Base-by-base conservation (phyloP, 495 filamentous ascomycete genomes). In the Talaromyces stipitatus region DNA sequence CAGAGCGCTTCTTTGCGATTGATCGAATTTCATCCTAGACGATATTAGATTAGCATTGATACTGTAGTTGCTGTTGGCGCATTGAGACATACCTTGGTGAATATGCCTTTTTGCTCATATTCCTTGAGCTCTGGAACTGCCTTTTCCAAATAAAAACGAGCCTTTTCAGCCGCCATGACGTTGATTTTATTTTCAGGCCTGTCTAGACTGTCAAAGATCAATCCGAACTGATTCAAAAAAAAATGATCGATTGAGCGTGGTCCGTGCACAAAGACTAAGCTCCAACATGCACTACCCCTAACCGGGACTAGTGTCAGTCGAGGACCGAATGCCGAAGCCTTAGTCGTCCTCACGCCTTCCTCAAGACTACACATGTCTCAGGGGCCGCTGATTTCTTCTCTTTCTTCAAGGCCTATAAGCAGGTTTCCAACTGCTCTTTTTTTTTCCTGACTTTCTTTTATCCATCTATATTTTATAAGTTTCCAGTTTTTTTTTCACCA, bases 91-190 rank as follows among this genome's bases (percentile, higher is more conserved):
- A 88, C 89, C 74, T 85, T 85, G 56, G 73, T 83, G 73, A 97
- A 97, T 57, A 97, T 86, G 55, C 89, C 85, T 65, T 96, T 95
- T 55, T 87, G 80, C 67, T 92, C 85, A 58, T 88, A 90, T 56
- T 95, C 91, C 50, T 88, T 90, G 33, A 98, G 82, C 68, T 96
- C 91, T 6, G 92, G 89, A 32, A 95, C 89, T 5, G 88, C 88
- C 59, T 90, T 85, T 73, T 98, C 94, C 45, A 97, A 78, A 68
- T 87, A 96, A 72, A 91, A 97, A 26, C 92, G 88, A 16, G 92
- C 92, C 72, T 96, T 97, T 66, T 98, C 95, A 59, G 87, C 88
- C 41, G 90, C 83, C 91, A 96, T 96, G 52, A 41, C 78, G 60
- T 60, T 11, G 36, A 4, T 9, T 22, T 12, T 26, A 11, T 26